Base-by-base conservation (phyloP, 2,329 filamentous ascomycete genomes). In the Arthroderma sp. region DNA sequence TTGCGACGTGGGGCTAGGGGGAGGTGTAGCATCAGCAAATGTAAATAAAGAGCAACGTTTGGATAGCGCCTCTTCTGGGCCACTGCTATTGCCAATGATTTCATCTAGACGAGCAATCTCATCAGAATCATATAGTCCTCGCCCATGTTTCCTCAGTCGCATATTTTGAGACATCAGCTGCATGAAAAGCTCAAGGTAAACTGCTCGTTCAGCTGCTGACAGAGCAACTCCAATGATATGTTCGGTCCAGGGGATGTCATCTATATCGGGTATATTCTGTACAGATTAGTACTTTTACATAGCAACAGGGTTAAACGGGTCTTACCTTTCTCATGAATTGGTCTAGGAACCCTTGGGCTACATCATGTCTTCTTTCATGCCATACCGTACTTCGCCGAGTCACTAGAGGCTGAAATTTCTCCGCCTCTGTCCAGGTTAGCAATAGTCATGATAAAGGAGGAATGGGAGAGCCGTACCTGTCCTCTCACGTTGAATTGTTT, bases 111-210 rank as follows among this genome's bases (percentile, higher is more conserved):
- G 69, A 71, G 71, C 33, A 8, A 61, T 57, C 41, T 68, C 63
- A 38, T 69, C 68, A 53, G 66, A 63, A 33, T 61, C 59, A 52
- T 66, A 66, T 11, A 62, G 58, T 2, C 64, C 64, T 37, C 61
- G 63, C 13, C 62, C 61, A 47, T 63, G 63, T 41, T 62, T 61
- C 21, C 67, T 64, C 47, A 67, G 59, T 37, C 73, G 70, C 71
- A 81, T 79, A 28, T 77, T 75, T 4, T 76, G 71, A 0, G 77
- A 73, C 51, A 76, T 76, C 1, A 83, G 63, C 47, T 79, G 75
- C 57, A 80, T 76, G 3, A 77, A 77, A 0, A 82, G 68, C 61
- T 83, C 80, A 0, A 77, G 68, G 62, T 84, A 84, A 0, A 79
- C 67, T 1, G 74, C 74, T 28, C 71, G 71, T 60, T 85, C 81